These are phyloP conservation scores for Oryza punctata DNA, from an alignment of 176 grass and related monocot genomes.

Conservation along the genomic window DNA sequence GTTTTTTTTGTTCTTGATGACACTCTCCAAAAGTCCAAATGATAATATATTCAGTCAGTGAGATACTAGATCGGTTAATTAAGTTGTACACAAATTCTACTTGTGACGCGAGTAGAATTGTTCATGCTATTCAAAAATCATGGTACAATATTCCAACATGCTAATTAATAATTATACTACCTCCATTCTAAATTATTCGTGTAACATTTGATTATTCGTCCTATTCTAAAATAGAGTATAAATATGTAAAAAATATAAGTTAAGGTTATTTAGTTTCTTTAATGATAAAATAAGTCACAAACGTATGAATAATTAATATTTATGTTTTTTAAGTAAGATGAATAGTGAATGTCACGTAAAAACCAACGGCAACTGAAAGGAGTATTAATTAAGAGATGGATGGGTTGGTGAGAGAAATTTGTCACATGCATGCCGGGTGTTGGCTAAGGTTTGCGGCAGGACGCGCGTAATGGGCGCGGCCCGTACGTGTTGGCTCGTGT, in stretches of 20 bases:
- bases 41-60: background rate
- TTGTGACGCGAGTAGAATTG: background rate
- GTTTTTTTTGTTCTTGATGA: background rate
- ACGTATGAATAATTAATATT: no score
- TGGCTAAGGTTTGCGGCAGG: background rate
- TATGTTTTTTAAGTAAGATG: no score
- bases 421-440: constrained; percentile 30
- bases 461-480: background rate
- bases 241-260: no score
- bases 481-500: constrained; percentile 3
- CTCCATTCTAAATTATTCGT: no score
- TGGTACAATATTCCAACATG: background rate
- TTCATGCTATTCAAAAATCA: no score
- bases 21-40: background rate
- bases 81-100: background rate
- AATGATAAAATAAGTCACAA: no score
- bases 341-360: no score
- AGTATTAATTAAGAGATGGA: background rate
- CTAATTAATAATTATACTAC: no score
- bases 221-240: no score
- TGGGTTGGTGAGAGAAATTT: constrained; percentile 6
- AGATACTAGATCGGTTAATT: background rate
- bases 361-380: no score
- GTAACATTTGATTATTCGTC: no score
- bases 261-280: no score